Percentiles rank a stretch among this genome's conserved stretches.
phyloP scores from a whole-genome alignment of 2,329 filamentous ascomycete species.

The Teratosphaeria epicoccoides region DNA sequence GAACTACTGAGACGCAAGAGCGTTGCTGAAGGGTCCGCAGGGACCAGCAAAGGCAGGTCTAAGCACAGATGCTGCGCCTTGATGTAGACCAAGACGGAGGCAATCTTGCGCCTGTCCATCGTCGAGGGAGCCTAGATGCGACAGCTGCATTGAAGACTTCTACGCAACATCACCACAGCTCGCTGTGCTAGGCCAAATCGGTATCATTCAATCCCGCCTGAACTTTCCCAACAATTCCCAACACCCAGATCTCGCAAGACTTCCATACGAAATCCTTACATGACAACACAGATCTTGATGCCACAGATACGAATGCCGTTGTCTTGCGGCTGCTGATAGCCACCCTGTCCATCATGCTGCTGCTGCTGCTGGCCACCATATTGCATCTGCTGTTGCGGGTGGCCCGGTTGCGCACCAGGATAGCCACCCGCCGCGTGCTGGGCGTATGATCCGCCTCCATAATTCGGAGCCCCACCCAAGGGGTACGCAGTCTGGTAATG shows the following conservation, averaged over 20 bases:
- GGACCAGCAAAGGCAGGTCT: background rate
- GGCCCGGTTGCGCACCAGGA: constrained; percentile 28
- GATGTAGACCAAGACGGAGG: background rate
- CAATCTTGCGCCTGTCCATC: too few species aligned
- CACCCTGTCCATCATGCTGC: constrained; percentile 28
- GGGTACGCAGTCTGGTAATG: constrained; percentile 31
- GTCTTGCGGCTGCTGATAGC: constrained; percentile 28
- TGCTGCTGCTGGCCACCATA: constrained; percentile 29
- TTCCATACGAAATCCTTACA: constrained; percentile 19
- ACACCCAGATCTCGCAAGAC: too few species aligned
- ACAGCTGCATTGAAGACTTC: too few species aligned
- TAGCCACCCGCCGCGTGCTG: constrained; percentile 23
- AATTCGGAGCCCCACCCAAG: constrained; percentile 22
- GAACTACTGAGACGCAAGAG: background rate
- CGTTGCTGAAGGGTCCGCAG: background rate
- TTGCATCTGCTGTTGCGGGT: constrained; percentile 34
- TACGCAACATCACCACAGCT: too few species aligned
- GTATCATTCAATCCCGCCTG: too few species aligned
- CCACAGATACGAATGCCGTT: constrained; percentile 24
- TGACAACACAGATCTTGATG: constrained; percentile 25
- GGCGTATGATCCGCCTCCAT: constrained; percentile 25
- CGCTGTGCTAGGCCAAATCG: too few species aligned
- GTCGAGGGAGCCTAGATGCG: too few species aligned
- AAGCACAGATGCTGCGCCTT: background rate
- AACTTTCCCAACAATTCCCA: too few species aligned